A percentile compares a stretch with the other conserved stretches of the same genome.
Evolutionary conservation across 371 early-diverging fungal species (phyloP).

Genomic region (Actinomucor elegans): DNA sequence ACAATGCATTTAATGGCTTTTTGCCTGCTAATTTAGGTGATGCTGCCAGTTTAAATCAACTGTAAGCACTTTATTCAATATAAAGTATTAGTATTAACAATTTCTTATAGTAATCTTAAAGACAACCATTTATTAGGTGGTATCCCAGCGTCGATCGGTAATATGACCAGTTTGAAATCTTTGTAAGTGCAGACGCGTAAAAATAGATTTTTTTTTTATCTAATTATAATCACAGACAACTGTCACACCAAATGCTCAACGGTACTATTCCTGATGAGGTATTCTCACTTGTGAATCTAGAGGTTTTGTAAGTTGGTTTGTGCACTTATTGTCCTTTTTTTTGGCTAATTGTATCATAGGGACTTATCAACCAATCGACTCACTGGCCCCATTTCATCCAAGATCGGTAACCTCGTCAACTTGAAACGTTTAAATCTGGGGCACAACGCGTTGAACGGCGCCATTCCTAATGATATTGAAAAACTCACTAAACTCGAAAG

Average conservation of each 20-base stretch:
- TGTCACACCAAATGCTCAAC: slow-evolving; percentile 40
- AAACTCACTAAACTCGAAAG: slow-evolving; percentile 40
- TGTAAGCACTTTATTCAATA: slow-evolving; percentile 19
- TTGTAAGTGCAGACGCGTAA: slow-evolving; percentile 38
- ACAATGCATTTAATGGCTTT: slow-evolving; percentile 33
- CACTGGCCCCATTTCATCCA: slow-evolving; percentile 43
- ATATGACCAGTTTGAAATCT: slow-evolving; percentile 28
- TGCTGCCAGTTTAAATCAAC: slow-evolving; percentile 14
- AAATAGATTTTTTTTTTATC: neutral
- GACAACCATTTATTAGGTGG: slow-evolving; percentile 34
- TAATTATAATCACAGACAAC: too few species aligned
- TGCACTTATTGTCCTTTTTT: neutral
- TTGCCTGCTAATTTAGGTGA: slow-evolving; percentile 29
- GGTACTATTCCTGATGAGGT: slow-evolving; percentile 41
- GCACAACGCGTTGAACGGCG: slow-evolving; percentile 46
- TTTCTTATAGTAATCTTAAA: slow-evolving; percentile 32
- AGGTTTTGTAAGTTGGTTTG: slow-evolving; percentile 25
- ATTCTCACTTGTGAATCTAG: slow-evolving; percentile 27
- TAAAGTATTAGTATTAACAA: neutral
- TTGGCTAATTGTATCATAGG: slow-evolving; percentile 12
- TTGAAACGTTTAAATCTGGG: slow-evolving; percentile 43
- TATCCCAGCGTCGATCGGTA: slow-evolving; percentile 37
- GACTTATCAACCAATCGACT: slow-evolving; percentile 57
- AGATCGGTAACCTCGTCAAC: slow-evolving; percentile 40
- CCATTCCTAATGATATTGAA: slow-evolving; percentile 46